These are phyloP conservation scores for Zygotorulaspora mrakii DNA, from an alignment of 1,139 yeast genomes.

Conservation along the genomic window DNA sequence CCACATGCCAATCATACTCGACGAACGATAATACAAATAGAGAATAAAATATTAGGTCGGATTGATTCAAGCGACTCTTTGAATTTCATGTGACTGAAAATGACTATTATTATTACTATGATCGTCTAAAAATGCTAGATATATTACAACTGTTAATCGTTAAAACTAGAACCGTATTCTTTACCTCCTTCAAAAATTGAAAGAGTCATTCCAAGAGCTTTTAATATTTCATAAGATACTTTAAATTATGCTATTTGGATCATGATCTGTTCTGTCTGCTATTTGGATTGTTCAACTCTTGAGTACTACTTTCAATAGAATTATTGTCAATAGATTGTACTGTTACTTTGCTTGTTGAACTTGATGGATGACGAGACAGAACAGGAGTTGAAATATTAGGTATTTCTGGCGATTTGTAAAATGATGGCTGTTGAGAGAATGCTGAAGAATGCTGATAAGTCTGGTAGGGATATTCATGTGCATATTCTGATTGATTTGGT, in stretches of 20 bases:
- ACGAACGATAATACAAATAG: too few species aligned
- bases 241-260: neutral
- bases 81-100: too few species aligned
- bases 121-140: constrained; percentile 1
- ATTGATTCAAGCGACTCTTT: too few species aligned
- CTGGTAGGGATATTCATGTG: constrained; percentile 2
- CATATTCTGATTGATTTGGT: neutral
- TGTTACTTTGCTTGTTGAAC: too few species aligned
- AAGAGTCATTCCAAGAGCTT: too few species aligned
- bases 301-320: constrained; percentile 1
- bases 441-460: too few species aligned
- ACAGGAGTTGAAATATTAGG: neutral
- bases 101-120: constrained; percentile 1
- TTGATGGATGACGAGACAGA: neutral
- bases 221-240: too few species aligned
- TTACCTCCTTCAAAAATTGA: too few species aligned
- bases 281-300: neutral
- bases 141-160: constrained; percentile 1
- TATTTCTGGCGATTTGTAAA: neutral
- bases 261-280: neutral
- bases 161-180: neutral
- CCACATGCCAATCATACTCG: neutral
- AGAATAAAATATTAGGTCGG: too few species aligned
- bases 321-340: neutral
- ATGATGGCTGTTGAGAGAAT: neutral